These are phyloP conservation scores for Panicum miliaceum DNA, from an alignment of 176 grass and related monocot species.

Conservation along the genomic window DNA sequence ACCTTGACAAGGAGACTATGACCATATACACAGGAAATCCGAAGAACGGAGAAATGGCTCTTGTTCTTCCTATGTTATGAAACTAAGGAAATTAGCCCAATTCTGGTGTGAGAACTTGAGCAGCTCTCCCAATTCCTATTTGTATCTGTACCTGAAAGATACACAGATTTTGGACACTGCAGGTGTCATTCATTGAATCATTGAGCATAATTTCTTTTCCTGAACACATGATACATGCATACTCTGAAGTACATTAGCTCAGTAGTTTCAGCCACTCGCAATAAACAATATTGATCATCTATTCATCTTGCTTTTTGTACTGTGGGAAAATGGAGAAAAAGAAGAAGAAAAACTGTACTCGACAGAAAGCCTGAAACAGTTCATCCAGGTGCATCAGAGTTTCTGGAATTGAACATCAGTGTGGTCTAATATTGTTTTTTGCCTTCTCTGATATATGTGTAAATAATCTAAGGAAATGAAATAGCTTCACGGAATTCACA, in stretches of 20 bases:
- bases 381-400: neutral
- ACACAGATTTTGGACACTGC: neutral
- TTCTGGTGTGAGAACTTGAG: neutral
- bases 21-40: constrained; percentile 76
- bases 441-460: neutral
- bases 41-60: constrained; percentile 34
- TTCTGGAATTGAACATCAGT: neutral
- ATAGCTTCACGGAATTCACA: constrained; percentile 11
- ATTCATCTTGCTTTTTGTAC: neutral
- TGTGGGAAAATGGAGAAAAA: neutral
- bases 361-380: neutral
- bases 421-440: constrained; percentile 11
- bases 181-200: neutral
- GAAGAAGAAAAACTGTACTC: neutral
- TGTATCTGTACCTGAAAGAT: constrained; percentile 7
- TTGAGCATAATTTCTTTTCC: neutral
- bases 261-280: neutral
- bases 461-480: constrained; percentile 29
- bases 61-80: constrained; percentile 48
- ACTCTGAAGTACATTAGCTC: neutral
- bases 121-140: neutral
- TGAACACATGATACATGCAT: neutral
- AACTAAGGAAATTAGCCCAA: neutral
- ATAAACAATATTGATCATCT: neutral
- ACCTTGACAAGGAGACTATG: constrained; percentile 67